Evolutionary conservation across 495 filamentous ascomycete genomes (phyloP).

Genomic region (Hypoxylon subgilvum): DNA sequence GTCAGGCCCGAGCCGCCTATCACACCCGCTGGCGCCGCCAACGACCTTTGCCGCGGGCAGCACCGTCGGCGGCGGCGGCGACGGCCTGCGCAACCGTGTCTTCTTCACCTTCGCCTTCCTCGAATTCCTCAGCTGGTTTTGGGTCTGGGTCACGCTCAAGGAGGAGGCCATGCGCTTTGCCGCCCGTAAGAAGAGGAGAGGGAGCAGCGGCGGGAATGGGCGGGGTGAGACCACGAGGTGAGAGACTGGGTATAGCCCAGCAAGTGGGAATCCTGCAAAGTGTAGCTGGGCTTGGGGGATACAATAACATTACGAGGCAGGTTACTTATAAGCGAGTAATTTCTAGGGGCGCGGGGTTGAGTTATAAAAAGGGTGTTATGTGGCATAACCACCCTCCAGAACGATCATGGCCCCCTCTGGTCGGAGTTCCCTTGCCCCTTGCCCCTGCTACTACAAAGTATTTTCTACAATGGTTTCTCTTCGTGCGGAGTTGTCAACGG

Average conservation of each 20-base stretch:
- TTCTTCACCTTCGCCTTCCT: conserved; percentile 85
- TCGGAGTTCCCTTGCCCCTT: no score
- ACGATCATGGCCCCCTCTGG: no score
- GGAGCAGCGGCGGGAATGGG: conserved; percentile 33
- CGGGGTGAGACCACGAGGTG: conserved; percentile 2
- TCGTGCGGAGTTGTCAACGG: not conserved
- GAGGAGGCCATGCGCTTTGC: conserved; percentile 54
- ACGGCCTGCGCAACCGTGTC: conserved; percentile 75
- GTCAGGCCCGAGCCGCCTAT: conserved; percentile 24
- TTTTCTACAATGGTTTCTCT: no score
- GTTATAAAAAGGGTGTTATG: no score
- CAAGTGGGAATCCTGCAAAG: no score
- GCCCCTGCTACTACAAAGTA: no score
- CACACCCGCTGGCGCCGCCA: conserved; percentile 36
- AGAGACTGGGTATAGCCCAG: not conserved
- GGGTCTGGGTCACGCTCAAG: conserved; percentile 67
- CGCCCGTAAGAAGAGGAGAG: conserved; percentile 42
- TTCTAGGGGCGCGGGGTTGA: no score
- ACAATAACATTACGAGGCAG: no score
- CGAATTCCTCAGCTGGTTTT: conserved; percentile 88
- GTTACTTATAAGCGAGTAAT: no score
- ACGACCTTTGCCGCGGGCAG: conserved; percentile 1
- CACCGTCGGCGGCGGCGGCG: conserved; percentile 50
- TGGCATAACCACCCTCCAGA: no score
- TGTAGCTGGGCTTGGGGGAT: no score